Base-by-base conservation (phyloP, 805 yeast species). In the Nakazawaea ernobii region DNA sequence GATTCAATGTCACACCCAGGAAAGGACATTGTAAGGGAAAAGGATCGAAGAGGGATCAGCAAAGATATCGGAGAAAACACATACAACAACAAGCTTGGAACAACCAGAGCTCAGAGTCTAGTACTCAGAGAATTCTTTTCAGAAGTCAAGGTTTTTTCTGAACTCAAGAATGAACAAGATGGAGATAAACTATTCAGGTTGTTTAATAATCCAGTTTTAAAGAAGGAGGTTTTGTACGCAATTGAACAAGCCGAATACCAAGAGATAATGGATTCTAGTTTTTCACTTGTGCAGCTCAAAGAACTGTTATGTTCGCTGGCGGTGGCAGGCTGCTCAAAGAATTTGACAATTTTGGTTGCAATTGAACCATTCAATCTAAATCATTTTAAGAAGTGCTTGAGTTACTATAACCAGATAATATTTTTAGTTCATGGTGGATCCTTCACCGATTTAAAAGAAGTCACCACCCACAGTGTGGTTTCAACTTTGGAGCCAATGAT, bases 401-500 rank as follows among this genome's bases (percentile, higher is more conserved):
- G 29, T 10, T 43, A 35, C 13, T 27, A 10, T 24, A 11, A 6
- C 15, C 41, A 37, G 10, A 15, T 35, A 7, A n/a, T 37, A 8
- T 15, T 35, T 9, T 17, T 43, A 7, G 8, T 43, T 20, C 14
- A 35, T 59, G 3, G 53, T 56, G 44, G 57, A 58, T 30, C 8
- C 6, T 41, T 41, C 9, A 55, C 56, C 43, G 61, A 61, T 42
- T 63, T 60, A 36, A 60, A 59, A 38, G 35, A 30, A 4, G 4
- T 39, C 4, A 15, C 29, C 43, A 61, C 24, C 59, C 61, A 6
- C 44, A 35, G 14, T 35, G 47, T 6, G 58, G 57, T 43, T 46
- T 46, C 7, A 53, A 54, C 43, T 61, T 57, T 46, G 63, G 57
- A 35, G 33, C 59, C 53, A 32, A 51, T 55, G 11, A 47, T 49